Evolutionary conservation across 495 filamentous ascomycete species (phyloP).

Genomic region (Daldinia bambusicola): DNA sequence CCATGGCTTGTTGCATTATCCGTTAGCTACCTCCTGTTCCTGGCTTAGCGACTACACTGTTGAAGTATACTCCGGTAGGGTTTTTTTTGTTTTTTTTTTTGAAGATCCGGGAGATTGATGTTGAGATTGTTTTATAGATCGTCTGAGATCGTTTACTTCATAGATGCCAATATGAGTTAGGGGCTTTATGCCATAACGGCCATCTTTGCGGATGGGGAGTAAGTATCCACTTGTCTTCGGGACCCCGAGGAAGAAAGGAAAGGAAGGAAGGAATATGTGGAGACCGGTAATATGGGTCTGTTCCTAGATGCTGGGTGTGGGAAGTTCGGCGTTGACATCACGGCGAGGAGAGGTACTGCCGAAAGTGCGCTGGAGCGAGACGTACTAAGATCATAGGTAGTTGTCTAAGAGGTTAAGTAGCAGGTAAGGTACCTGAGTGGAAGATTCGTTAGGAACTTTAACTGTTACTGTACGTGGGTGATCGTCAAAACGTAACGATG

Average conservation of each 20-base stretch:
- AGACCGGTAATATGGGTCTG: background rate
- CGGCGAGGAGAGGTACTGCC: background rate
- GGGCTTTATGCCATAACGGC: background rate
- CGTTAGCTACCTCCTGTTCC: background rate
- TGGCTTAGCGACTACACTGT: background rate
- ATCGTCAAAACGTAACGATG: background rate
- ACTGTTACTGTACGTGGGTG: background rate
- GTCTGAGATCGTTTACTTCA: conserved; percentile 5
- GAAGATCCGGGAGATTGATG: background rate
- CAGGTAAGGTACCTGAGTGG: background rate
- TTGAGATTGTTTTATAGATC: background rate
- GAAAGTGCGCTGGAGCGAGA: background rate
- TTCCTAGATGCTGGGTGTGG: background rate
- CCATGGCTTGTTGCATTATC: too few relatives aligned
- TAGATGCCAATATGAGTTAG: background rate
- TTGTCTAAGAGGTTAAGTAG: too few relatives aligned
- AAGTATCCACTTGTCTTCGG: background rate
- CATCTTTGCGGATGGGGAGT: background rate
- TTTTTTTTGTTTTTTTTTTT: too few relatives aligned
- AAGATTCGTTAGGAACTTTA: background rate
- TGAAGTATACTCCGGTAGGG: background rate
- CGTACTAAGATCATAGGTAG: background rate
- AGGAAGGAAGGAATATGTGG: background rate
- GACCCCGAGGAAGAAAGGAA: background rate
- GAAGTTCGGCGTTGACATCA: conserved; percentile 5